phyloP scores from a whole-genome alignment of 2,329 filamentous ascomycete genomes.

The Blastomyces emzantsi region DNA sequence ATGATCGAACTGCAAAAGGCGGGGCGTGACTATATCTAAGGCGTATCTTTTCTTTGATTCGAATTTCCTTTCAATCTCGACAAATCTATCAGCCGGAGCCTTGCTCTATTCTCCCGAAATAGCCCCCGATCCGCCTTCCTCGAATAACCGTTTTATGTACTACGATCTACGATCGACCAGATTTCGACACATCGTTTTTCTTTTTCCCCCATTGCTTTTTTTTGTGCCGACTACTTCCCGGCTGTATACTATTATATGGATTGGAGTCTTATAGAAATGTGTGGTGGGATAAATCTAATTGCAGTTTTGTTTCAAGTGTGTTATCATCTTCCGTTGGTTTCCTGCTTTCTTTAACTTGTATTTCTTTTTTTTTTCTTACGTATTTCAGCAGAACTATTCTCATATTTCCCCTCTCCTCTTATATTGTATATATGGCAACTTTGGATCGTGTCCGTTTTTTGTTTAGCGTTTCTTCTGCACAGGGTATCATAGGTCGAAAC shows the following conservation, averaged over 20 bases:
- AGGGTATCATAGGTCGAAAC: background rate
- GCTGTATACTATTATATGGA: slow-evolving; percentile 15
- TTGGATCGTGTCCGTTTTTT: slow-evolving; percentile 3
- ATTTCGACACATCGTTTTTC: slow-evolving; percentile 10
- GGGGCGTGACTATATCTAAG: slow-evolving; percentile 75
- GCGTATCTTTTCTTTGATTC: too few relatives aligned
- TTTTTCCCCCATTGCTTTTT: slow-evolving; percentile 4
- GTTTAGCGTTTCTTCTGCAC: background rate
- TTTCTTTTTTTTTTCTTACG: background rate
- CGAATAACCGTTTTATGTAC: slow-evolving; percentile 1
- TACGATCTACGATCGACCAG: slow-evolving; percentile 6
- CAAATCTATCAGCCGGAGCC: background rate
- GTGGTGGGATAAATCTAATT: slow-evolving; percentile 8
- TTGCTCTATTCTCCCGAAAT: background rate
- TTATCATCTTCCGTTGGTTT: background rate
- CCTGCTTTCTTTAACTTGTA: background rate
- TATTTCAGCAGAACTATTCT: slow-evolving; percentile 8
- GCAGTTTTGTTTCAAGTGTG: background rate
- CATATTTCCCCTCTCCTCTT: slow-evolving; percentile 12
- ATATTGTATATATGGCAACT: slow-evolving; percentile 12
- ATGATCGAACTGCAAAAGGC: slow-evolving; percentile 99
- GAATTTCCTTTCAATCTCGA: background rate
- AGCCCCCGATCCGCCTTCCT: background rate
- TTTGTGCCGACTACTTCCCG: slow-evolving; percentile 6
- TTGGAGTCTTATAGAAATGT: slow-evolving; percentile 9